phyloP scores from a whole-genome alignment of 108 stramenopile species.

The Nitzschia sp. region DNA sequence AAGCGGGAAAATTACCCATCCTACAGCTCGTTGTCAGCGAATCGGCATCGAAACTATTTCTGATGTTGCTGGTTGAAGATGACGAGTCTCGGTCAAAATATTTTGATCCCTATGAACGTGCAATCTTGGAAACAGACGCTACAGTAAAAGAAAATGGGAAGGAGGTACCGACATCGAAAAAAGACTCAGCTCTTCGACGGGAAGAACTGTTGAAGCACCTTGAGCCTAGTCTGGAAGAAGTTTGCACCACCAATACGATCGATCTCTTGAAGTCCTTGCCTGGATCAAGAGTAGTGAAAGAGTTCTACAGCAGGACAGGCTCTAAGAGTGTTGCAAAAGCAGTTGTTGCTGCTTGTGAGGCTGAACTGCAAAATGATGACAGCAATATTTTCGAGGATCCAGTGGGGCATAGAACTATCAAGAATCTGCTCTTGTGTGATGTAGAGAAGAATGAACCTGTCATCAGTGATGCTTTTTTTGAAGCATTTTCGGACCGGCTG shows the following conservation, averaged over 20 bases:
- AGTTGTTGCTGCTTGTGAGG: conserved; percentile 50
- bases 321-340: conserved; percentile 41
- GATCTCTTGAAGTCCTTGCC: conserved; percentile 74
- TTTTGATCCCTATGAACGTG: conserved; percentile 87
- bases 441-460: conserved; percentile 37
- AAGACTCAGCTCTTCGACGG: conserved; percentile 80
- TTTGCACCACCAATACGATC: conserved; percentile 69
- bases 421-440: conserved; percentile 66
- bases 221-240: conserved; percentile 56
- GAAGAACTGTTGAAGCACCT: conserved; percentile 81
- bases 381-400: conserved; percentile 72
- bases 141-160: conserved; percentile 45
- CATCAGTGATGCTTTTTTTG: conserved; percentile 48
- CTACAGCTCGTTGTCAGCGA: conserved; percentile 76
- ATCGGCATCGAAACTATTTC: conserved; percentile 86
- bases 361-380: conserved; percentile 15
- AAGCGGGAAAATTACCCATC: conserved; percentile 4
- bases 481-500: conserved; percentile 41
- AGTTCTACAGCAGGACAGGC: conserved; percentile 63
- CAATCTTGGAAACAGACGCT: conserved; percentile 59
- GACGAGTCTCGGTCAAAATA: conserved; percentile 55
- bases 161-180: conserved; percentile 78
- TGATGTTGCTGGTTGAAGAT: conserved; percentile 75
- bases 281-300: conserved; percentile 79
- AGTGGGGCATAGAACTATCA: conserved; percentile 70